phyloP scores from a whole-genome alignment of 2,329 filamentous ascomycete genomes.

The Cercospora berteroae region DNA sequence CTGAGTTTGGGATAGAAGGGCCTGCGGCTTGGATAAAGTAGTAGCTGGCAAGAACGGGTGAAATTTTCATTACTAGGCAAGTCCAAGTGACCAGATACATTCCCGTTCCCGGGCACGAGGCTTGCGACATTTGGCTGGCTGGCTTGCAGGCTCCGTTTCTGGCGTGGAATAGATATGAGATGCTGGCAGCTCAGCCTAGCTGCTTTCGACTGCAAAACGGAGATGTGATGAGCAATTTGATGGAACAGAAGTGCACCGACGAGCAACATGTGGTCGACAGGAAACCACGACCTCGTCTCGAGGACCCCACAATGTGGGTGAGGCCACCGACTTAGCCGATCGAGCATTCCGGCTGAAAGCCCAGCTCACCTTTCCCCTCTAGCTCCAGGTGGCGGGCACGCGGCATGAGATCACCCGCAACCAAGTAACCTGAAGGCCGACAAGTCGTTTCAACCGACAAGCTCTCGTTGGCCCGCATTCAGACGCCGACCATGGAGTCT shows the following conservation, averaged over 20 bases:
- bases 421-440: neutral
- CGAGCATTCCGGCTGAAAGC: slow-evolving; percentile 6
- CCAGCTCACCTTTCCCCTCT: slow-evolving; percentile 5
- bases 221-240: neutral
- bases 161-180: neutral
- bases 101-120: neutral
- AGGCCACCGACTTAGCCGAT: neutral
- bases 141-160: neutral
- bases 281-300: neutral
- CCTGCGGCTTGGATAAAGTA: neutral
- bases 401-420: slow-evolving; percentile 7
- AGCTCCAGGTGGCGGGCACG: neutral
- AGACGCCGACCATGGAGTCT: slow-evolving; percentile 20
- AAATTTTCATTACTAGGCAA: neutral
- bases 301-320: neutral
- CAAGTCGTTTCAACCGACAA: neutral
- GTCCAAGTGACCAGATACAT: neutral
- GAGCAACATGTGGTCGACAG: neutral
- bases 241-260: neutral
- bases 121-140: neutral
- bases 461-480: slow-evolving; percentile 9
- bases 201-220: neutral
- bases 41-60: neutral
- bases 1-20: neutral
- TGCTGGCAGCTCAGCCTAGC: neutral